Conservation (phyloP, 352 stramenopile species). For the Thraustotheca clavata region DNA sequence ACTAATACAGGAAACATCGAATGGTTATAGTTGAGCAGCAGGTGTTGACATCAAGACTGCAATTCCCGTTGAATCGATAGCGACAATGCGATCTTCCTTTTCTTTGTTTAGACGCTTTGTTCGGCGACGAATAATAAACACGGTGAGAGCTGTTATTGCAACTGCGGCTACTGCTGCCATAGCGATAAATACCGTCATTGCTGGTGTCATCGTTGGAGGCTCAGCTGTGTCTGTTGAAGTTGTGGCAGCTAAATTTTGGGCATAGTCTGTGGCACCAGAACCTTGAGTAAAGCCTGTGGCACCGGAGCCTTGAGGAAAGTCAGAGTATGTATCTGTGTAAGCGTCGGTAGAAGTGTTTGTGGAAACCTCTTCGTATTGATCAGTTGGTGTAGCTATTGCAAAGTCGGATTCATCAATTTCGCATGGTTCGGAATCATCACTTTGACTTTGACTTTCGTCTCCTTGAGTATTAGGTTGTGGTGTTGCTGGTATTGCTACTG, state of each 20-base stretch:
- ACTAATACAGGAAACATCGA: no score
- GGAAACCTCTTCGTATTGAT: no score
- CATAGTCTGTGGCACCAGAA: no score
- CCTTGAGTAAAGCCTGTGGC: no score
- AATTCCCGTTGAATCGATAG: not conserved
- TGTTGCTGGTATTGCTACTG: no score
- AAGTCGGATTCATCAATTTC: not conserved
- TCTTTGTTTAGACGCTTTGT: not conserved
- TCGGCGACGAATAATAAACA: not conserved
- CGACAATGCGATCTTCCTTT: not conserved
- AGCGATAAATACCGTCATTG: not conserved
- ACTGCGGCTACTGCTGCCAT: not conserved
- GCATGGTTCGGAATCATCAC: not conserved
- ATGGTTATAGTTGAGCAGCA: slow-evolving; percentile 4
- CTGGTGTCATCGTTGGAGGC: not conserved
- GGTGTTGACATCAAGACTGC: slow-evolving; percentile 19
- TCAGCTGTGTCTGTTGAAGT: not conserved
- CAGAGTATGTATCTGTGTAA: not conserved
- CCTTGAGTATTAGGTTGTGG: no score
- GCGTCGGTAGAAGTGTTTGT: not conserved
- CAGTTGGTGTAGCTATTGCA: no score
- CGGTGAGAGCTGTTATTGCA: not conserved
- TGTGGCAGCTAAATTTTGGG: not conserved
- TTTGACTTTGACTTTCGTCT: not conserved
- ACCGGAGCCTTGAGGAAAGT: not conserved